Conservation (phyloP, 2,329 filamentous ascomycete genomes). For the Passalora sequoiae region DNA sequence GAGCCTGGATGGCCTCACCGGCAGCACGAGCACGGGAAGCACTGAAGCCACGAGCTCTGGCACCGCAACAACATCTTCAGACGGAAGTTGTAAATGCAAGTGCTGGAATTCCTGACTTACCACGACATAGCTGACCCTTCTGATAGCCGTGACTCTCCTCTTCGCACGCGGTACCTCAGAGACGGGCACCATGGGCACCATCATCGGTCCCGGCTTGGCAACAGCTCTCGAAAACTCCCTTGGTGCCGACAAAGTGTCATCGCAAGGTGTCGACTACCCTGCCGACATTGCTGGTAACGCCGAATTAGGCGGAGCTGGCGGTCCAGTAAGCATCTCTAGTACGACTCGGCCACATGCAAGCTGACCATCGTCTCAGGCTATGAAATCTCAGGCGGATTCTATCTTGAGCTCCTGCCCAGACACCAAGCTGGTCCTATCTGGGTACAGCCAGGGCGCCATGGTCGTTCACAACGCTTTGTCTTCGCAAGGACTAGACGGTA, state of each 20-base stretch:
- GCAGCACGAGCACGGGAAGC: slow-evolving; percentile 1
- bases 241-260: slow-evolving; percentile 18
- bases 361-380: slow-evolving; percentile 7
- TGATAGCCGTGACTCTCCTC: slow-evolving; percentile 49
- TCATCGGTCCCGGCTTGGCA: slow-evolving; percentile 20
- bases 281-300: slow-evolving; percentile 22
- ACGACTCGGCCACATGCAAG: background rate
- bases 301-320: slow-evolving; percentile 23
- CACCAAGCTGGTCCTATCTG: slow-evolving; percentile 20
- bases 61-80: background rate
- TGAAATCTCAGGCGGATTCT: slow-evolving; percentile 12
- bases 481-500: slow-evolving; percentile 17
- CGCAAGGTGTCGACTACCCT: slow-evolving; percentile 28
- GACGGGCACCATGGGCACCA: slow-evolving; percentile 47
- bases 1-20: background rate
- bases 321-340: slow-evolving; percentile 8
- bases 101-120: background rate
- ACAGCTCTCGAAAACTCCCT: slow-evolving; percentile 15
- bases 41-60: background rate
- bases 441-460: slow-evolving; percentile 22
- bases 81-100: slow-evolving; percentile 11
- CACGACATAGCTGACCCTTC: slow-evolving; percentile 27
- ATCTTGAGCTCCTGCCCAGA: slow-evolving; percentile 18
- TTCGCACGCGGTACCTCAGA: slow-evolving; percentile 57
- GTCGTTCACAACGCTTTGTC: slow-evolving; percentile 21